Evolutionary conservation across 257 asterid species (phyloP), one percentile per base, ranked within the genome.

Genomic region (Solanum gracilifrons): DNA sequence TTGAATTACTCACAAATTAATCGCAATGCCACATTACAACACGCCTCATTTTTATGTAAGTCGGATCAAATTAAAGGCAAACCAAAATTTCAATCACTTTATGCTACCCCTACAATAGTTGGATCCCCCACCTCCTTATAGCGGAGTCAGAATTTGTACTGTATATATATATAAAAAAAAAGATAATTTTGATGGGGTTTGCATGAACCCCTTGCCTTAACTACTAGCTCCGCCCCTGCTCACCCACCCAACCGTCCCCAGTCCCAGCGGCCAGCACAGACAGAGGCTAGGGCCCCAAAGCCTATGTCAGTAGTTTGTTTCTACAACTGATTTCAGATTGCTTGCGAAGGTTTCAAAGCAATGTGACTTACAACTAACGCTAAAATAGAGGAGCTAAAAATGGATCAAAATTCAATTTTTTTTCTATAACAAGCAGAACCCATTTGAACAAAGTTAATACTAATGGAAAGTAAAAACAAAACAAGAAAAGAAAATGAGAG

Each of bases 251-350:
- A 13, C 35, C 7, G n/a, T 13, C 4, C 4, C 7, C 2, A 41
- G 20, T 13, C 62, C 62, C 9, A 77, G 84, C 13, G 77, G 41
- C 6, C 76, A 69, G 20, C 21, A 75, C 8, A 33, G 84, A 11
- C 62, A 46, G 39, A 46, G 68, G 6, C 66, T 80, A 80, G 85
- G 85, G 85, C 43, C 85, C 85, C 69, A 82, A 39, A 37, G 48
- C 80, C 84, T 73, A 73, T 86, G 69, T 77, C 88, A 86, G 43
- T 73, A 71, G 74, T 86, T 72, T 86, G 83, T 72, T 86, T 73
- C 15, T 73, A 55, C 84, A 86, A 86, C 88, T 27, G 88, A 86
- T 43, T 71, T 46, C 46, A 71, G 84, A 39, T 86, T 46, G 88
- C 69, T 82, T 86, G 87, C 10, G 55, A 86, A 73, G 69, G 68